These are phyloP conservation scores for Adiantum capillusveneris DNA, from an alignment of 75 land plant species.

Conservation along the genomic window DNA sequence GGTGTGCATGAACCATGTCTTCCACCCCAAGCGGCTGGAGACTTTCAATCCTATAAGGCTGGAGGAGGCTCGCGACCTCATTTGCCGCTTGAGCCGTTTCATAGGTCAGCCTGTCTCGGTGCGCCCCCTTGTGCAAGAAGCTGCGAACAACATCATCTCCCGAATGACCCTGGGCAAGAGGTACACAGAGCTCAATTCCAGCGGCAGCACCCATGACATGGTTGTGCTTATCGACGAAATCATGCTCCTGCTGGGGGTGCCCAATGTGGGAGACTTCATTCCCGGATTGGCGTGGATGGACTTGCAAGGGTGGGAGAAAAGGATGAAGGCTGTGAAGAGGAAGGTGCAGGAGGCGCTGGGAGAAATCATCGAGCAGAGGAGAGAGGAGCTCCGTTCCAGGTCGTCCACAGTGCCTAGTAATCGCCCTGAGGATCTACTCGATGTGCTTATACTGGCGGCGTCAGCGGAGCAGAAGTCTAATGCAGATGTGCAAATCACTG, in stretches of 20 bases:
- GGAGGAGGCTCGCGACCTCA: too few relatives aligned
- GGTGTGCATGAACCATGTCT: neutral
- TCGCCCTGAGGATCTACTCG: neutral
- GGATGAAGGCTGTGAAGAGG: constrained; percentile 5
- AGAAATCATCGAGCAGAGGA: constrained; percentile 11
- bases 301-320: constrained; percentile 12
- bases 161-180: constrained; percentile 11
- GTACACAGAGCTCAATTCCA: neutral
- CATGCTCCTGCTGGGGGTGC: constrained; percentile 1
- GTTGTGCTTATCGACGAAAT: constrained; percentile 1
- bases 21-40: too few relatives aligned
- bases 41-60: too few relatives aligned
- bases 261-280: constrained; percentile 16
- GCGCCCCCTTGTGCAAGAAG: too few relatives aligned
- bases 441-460: constrained; percentile 6
- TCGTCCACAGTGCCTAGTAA: neutral
- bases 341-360: constrained; percentile 2
- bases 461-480: too few relatives aligned
- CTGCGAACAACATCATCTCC: too few relatives aligned
- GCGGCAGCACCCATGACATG: neutral
- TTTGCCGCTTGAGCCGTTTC: too few relatives aligned
- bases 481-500: neutral
- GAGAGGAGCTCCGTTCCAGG: neutral
- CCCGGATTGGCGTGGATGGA: constrained; percentile 12
- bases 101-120: too few relatives aligned